These are phyloP conservation scores for Hibiscus tridactylites DNA, from an alignment of 345 rosid species.

Conservation along the genomic window DNA sequence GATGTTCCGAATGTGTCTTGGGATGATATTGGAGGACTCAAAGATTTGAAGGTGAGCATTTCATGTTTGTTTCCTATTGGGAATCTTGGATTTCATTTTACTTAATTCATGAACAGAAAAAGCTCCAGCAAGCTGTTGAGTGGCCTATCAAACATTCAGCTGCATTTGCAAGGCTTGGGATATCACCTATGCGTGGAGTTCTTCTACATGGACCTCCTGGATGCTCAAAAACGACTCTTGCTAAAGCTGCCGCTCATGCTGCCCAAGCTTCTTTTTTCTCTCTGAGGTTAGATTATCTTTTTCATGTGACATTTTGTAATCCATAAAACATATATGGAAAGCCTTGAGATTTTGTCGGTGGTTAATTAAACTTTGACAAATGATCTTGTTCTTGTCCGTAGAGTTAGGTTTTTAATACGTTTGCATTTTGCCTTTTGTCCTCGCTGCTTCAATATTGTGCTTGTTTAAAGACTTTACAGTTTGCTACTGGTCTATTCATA, in stretches of 20 bases:
- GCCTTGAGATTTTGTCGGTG: not conserved
- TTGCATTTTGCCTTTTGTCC: not conserved
- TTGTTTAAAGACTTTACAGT: too few relatives aligned
- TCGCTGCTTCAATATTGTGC: too few relatives aligned
- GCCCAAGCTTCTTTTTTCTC: conserved; percentile 91
- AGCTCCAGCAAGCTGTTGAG: conserved; percentile 84
- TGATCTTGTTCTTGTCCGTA: not conserved
- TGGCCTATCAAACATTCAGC: conserved; percentile 87
- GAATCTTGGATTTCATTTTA: not conserved
- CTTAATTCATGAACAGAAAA: conserved; percentile 42
- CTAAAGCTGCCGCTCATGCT: conserved; percentile 94
- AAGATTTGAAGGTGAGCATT: conserved; percentile 11
- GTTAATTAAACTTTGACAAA: not conserved
- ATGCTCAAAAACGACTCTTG: conserved; percentile 94
- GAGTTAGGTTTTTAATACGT: not conserved
- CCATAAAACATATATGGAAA: not conserved
- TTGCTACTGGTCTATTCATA: too few relatives aligned
- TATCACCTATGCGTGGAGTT: conserved; percentile 76
- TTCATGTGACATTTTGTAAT: not conserved
- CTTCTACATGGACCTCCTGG: conserved; percentile 98
- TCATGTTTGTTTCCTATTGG: not conserved
- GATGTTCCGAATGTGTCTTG: conserved; percentile 85
- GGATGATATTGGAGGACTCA: conserved; percentile 88
- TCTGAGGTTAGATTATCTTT: conserved; percentile 40
- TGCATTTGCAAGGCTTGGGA: conserved; percentile 63